A percentile compares a stretch with the other conserved stretches of the same genome.
These are phyloP conservation scores for Rhododendron williamsianum DNA, from an alignment of 148 eudicot genomes.

Conservation along the genomic window DNA sequence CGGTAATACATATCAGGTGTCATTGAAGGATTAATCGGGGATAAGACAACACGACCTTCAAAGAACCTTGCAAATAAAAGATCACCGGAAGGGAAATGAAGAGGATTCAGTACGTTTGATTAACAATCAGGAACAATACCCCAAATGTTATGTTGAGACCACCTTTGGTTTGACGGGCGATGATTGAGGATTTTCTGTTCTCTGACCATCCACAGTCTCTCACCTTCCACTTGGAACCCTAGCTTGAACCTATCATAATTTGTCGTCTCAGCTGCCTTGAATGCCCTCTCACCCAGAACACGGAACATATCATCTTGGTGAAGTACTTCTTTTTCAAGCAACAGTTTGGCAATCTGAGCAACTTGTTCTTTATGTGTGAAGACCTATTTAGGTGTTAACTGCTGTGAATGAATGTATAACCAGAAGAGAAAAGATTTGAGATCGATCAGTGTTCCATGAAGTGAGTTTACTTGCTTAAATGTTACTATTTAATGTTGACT, in stretches of 20 bases:
- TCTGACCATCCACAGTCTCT: background rate
- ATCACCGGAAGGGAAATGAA: background rate
- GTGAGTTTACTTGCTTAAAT: background rate
- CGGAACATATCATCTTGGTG: slow-evolving; percentile 81
- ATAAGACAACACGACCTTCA: no score
- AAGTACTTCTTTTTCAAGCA: slow-evolving; percentile 80
- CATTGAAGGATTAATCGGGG: no score
- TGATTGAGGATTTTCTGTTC: background rate
- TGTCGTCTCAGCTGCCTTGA: slow-evolving; percentile 56
- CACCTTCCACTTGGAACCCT: slow-evolving; percentile 46
- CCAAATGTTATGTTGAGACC: background rate
- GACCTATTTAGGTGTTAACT: slow-evolving; percentile 24
- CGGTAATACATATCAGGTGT: no score
- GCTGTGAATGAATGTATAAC: no score
- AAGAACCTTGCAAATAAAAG: background rate
- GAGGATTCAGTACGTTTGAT: background rate
- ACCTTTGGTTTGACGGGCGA: background rate
- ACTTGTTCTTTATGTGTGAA: slow-evolving; percentile 73
- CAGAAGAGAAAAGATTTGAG: no score
- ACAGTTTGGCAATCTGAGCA: slow-evolving; percentile 66
- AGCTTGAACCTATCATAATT: slow-evolving; percentile 70
- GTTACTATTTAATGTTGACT: no score
- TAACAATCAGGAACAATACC: background rate
- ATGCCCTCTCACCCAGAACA: slow-evolving; percentile 80
- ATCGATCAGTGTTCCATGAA: no score